A percentile compares a stretch with the other conserved stretches of the same genome.
Evolutionary conservation across 352 stramenopile genomes (phyloP).

Genomic region (Pythium pyrilobum): DNA sequence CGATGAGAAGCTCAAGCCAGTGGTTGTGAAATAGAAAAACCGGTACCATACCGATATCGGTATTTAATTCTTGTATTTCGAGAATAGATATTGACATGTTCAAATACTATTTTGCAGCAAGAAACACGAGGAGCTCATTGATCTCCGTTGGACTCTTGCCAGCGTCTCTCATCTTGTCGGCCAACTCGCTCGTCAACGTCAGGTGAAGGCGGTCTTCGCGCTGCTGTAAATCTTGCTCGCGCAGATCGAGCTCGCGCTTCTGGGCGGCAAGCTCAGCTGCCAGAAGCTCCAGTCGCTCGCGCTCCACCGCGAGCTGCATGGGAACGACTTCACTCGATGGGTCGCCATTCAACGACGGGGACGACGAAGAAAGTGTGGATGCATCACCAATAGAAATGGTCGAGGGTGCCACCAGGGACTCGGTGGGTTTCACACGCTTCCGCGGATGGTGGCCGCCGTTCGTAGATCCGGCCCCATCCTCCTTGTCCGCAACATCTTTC

Average conservation of each 20-base stretch:
- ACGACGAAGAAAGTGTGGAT: neutral
- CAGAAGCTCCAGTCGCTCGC: conserved; percentile 31
- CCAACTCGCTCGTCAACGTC: conserved; percentile 16
- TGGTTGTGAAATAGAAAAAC: too few species aligned
- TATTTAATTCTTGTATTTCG: too few species aligned
- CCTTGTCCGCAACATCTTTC: neutral
- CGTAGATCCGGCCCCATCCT: neutral
- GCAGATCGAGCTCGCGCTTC: conserved; percentile 41
- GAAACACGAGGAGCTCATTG: conserved; percentile 15
- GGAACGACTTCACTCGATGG: neutral
- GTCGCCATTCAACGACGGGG: neutral
- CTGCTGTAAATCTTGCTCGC: conserved; percentile 30
- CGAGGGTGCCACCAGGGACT: neutral
- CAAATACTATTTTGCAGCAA: too few species aligned
- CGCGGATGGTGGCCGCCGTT: neutral
- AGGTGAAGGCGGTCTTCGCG: conserved; percentile 27
- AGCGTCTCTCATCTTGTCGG: conserved; percentile 13
- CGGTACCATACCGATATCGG: too few species aligned
- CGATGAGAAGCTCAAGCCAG: too few species aligned
- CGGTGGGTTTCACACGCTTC: neutral
- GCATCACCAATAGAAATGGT: too few species aligned
- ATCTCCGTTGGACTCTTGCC: conserved; percentile 18
- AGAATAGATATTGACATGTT: too few species aligned
- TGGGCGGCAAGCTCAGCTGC: conserved; percentile 19
- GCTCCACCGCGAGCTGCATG: conserved; percentile 28